Evolutionary conservation across 1,284 basidiomycete species (phyloP).

Genomic region (Malassezia equina): DNA sequence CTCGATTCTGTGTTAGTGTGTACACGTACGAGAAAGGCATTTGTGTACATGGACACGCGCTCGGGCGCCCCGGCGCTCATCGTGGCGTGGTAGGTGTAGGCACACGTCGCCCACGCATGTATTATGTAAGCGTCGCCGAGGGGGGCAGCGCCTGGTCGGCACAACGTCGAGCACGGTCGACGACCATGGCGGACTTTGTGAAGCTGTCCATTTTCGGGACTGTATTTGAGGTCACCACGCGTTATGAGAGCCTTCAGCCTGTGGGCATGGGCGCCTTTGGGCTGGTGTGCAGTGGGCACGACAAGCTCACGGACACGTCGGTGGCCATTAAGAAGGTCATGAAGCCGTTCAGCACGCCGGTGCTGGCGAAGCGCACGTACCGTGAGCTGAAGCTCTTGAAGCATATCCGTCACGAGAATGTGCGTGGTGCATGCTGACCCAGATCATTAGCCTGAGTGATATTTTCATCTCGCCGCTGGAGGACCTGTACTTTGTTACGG

Average conservation of each 20-base stretch:
- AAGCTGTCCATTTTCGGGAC: constrained; percentile 98
- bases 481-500: constrained; percentile 95
- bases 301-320: constrained; percentile 84
- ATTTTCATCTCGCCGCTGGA: constrained; percentile 98
- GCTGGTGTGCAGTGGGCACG: constrained; percentile 70
- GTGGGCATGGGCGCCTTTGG: constrained; percentile 82
- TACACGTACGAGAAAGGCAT: not conserved
- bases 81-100: not conserved
- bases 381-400: constrained; percentile 96
- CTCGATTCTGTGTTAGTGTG: not conserved
- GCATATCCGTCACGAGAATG: constrained; percentile 98
- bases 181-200: constrained; percentile 61
- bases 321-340: constrained; percentile 99
- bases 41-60: not conserved
- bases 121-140: not conserved
- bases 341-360: constrained; percentile 94
- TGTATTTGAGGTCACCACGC: constrained; percentile 67
- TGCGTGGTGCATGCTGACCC: constrained; percentile 46
- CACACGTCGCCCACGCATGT: not conserved
- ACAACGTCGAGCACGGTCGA: not conserved
- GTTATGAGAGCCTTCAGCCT: constrained; percentile 99
- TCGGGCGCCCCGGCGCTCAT: not conserved
- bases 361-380: constrained; percentile 95
- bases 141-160: not conserved
- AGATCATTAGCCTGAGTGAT: constrained; percentile 97